Evolutionary conservation across 129 eudicot species (phyloP).

Genomic region (Smallanthus sonchifolius): DNA sequence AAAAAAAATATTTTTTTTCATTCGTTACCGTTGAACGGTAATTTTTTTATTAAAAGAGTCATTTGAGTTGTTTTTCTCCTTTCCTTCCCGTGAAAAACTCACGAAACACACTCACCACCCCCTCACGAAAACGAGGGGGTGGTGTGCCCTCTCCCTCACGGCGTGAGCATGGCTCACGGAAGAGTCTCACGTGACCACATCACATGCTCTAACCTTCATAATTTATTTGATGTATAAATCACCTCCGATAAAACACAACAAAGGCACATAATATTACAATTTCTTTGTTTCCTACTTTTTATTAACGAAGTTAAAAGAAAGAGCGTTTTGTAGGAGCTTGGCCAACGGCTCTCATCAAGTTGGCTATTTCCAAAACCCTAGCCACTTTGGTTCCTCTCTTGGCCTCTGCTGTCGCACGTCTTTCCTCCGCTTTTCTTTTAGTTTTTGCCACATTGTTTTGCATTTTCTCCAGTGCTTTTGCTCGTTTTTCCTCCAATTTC

Average conservation of each 20-base stretch:
- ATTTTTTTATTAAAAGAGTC: too few species aligned
- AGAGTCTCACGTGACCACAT: too few species aligned
- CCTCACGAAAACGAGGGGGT: too few species aligned
- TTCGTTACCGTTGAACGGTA: too few species aligned
- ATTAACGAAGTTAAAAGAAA: constrained; percentile 42
- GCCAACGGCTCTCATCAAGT: constrained; percentile 86
- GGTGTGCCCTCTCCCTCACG: too few species aligned
- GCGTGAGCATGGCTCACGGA: too few species aligned
- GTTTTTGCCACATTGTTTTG: constrained; percentile 92
- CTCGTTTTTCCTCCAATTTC: constrained; percentile 90
- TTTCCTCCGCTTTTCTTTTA: constrained; percentile 88
- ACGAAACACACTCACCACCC: too few species aligned
- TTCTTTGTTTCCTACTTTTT: background rate
- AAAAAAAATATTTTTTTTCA: too few species aligned
- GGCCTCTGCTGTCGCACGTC: constrained; percentile 90
- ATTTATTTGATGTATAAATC: background rate
- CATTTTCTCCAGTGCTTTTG: constrained; percentile 87
- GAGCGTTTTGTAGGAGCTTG: constrained; percentile 71
- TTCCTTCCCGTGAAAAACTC: too few species aligned
- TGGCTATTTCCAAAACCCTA: constrained; percentile 69
- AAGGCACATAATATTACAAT: background rate
- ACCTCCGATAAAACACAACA: background rate
- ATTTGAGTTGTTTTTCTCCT: too few species aligned
- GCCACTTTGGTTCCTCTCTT: constrained; percentile 90
- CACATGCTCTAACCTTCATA: too few species aligned